These are phyloP conservation scores for Cryptococcus amylolentus DNA, from an alignment of 1,284 basidiomycete species.

Conservation along the genomic window DNA sequence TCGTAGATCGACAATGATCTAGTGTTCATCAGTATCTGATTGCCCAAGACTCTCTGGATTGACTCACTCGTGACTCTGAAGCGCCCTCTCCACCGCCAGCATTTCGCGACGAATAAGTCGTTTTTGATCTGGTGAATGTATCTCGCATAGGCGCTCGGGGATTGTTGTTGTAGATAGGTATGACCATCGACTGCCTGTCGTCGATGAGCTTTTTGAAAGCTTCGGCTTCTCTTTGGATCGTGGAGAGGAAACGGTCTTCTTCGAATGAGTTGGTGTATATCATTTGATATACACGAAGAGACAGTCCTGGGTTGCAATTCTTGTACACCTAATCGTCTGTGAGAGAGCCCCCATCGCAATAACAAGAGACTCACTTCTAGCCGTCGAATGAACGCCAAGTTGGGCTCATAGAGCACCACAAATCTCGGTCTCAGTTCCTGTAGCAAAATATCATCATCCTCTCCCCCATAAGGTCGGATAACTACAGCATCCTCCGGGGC, in stretches of 20 bases:
- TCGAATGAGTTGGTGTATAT: slow-evolving; percentile 89
- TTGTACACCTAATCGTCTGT: slow-evolving; percentile 67
- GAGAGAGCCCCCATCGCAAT: not conserved
- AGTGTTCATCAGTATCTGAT: not conserved
- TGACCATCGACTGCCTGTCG: slow-evolving; percentile 88
- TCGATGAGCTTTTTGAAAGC: slow-evolving; percentile 90
- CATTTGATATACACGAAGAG: slow-evolving; percentile 92
- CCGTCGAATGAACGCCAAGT: slow-evolving; percentile 84
- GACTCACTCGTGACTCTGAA: slow-evolving; percentile 65
- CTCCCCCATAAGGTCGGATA: slow-evolving; percentile 84
- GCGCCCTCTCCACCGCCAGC: slow-evolving; percentile 75
- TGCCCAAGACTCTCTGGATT: not conserved
- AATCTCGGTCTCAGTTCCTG: slow-evolving; percentile 86
- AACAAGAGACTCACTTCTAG: slow-evolving; percentile 66
- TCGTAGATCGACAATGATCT: slow-evolving; percentile 95
- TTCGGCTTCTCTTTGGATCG: slow-evolving; percentile 85
- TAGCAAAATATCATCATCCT: slow-evolving; percentile 84
- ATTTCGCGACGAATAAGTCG: slow-evolving; percentile 74
- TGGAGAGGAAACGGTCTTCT: slow-evolving; percentile 90
- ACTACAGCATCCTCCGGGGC: slow-evolving; percentile 76
- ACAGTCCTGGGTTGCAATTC: slow-evolving; percentile 71
- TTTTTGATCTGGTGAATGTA: slow-evolving; percentile 67
- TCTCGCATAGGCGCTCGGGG: slow-evolving; percentile 53
- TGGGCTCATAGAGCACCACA: slow-evolving; percentile 93
- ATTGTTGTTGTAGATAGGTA: slow-evolving; percentile 83